Conservation (phyloP, 257 asterid species). For the Gentiana dahurica region DNA sequence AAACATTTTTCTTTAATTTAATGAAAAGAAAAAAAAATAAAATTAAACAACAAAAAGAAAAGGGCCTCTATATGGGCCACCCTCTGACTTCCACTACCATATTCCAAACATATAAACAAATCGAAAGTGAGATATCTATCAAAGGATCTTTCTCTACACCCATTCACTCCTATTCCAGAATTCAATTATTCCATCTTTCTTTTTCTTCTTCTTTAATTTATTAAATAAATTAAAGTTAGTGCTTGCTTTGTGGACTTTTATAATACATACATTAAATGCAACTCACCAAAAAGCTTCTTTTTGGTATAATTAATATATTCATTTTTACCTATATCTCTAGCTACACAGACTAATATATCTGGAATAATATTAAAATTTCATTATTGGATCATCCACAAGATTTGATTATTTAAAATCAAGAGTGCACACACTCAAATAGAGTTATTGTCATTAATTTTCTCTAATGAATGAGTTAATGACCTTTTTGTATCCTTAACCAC, state of each 20-base stretch:
- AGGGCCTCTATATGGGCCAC: conserved; percentile 25
- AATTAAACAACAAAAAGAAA: conserved; percentile 22
- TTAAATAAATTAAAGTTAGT: conserved; percentile 22
- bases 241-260: conserved; percentile 31
- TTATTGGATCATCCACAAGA: too few relatives aligned
- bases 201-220: conserved; percentile 18
- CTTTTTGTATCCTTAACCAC: conserved; percentile 19
- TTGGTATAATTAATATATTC: too few relatives aligned
- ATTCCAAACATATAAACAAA: conserved; percentile 60
- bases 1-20: too few relatives aligned
- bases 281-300: too few relatives aligned
- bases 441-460: conserved; percentile 5
- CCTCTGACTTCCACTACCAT: conserved; percentile 73
- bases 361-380: too few relatives aligned
- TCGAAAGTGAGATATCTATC: conserved; percentile 55
- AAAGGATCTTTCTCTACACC: conserved; percentile 41
- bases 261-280: conserved; percentile 16
- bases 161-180: conserved; percentile 37
- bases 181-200: conserved; percentile 37
- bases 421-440: conserved; percentile 8
- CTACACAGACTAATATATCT: conserved; percentile 26
- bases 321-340: conserved; percentile 12
- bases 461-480: conserved; percentile 9
- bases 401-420: too few relatives aligned
- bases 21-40: background rate